Conservation (phyloP, 169 alveolate genomes). For the Plasmodium inui region DNA sequence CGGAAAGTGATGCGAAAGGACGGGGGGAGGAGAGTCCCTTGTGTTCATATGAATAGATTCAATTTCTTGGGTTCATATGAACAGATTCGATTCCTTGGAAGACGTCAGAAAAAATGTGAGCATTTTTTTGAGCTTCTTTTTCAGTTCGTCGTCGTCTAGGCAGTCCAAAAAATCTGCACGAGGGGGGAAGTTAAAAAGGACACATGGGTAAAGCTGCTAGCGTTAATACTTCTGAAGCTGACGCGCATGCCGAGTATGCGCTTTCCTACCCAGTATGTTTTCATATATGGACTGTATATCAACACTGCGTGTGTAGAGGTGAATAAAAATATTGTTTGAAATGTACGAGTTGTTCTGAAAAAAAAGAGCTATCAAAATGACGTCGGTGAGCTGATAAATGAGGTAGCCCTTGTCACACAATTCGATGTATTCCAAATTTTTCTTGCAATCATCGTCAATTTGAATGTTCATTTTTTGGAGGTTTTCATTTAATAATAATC, state of each 20-base stretch:
- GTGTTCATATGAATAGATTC: constrained; percentile 27
- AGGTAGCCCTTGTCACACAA: constrained; percentile 72
- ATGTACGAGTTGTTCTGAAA: constrained; percentile 66
- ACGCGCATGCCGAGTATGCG: background rate
- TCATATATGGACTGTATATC: constrained; percentile 72
- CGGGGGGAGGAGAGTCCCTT: background rate
- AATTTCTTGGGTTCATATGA: background rate
- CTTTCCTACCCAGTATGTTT: constrained; percentile 47
- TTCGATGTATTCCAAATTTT: constrained; percentile 65
- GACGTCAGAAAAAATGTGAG: constrained; percentile 56
- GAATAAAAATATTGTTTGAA: constrained; percentile 69
- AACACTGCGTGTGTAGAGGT: constrained; percentile 44
- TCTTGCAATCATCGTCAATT: constrained; percentile 64
- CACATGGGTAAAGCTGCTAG: background rate
- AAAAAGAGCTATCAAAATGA: constrained; percentile 68
- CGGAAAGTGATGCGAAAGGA: background rate
- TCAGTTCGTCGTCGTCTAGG: constrained; percentile 61
- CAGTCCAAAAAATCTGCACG: constrained; percentile 52
- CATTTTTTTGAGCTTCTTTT: constrained; percentile 49
- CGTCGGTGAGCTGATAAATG: constrained; percentile 64
- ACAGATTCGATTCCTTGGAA: constrained; percentile 69
- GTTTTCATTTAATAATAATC: constrained; percentile 41
- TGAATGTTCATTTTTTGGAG: constrained; percentile 69
- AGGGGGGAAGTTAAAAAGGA: background rate
- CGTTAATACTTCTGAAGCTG: background rate